Conservation (phyloP, 2,329 filamentous ascomycete genomes). For the Mycosphaerella arachidis region DNA sequence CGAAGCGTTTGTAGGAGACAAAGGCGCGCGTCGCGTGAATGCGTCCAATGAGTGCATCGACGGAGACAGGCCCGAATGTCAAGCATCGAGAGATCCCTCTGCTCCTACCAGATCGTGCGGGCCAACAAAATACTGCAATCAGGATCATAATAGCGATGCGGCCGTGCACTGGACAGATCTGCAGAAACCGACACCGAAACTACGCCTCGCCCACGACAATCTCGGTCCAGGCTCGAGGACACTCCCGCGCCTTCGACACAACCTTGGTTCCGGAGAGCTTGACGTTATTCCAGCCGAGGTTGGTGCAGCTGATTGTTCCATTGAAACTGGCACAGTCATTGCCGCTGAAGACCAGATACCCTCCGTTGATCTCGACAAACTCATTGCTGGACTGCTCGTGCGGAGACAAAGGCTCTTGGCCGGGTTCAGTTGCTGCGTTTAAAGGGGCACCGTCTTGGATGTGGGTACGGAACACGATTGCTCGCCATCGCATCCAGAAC, state of each 20-base stretch:
- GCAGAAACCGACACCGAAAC: neutral
- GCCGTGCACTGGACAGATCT: too few relatives aligned
- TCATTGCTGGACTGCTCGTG: neutral
- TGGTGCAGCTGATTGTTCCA: slow-evolving; percentile 13
- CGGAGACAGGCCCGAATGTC: too few relatives aligned
- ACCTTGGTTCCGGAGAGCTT: slow-evolving; percentile 16
- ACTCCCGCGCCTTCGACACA: slow-evolving; percentile 8
- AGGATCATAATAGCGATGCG: neutral
- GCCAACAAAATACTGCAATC: too few relatives aligned
- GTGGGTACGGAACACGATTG: neutral
- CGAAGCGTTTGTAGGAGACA: too few relatives aligned
- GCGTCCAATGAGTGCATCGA: too few relatives aligned
- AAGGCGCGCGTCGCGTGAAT: too few relatives aligned
- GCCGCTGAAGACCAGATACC: slow-evolving; percentile 18
- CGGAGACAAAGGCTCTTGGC: neutral
- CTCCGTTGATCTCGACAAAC: slow-evolving; percentile 4
- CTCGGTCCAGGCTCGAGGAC: neutral
- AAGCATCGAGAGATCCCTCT: too few relatives aligned
- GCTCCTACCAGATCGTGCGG: too few relatives aligned
- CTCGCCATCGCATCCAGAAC: slow-evolving; percentile 18
- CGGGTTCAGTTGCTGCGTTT: neutral
- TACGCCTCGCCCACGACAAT: neutral
- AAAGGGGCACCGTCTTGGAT: neutral
- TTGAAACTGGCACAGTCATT: slow-evolving; percentile 18
- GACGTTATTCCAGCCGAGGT: slow-evolving; percentile 15